Base-by-base conservation (phyloP, 306 rosid species). In the Vigna radiata region DNA sequence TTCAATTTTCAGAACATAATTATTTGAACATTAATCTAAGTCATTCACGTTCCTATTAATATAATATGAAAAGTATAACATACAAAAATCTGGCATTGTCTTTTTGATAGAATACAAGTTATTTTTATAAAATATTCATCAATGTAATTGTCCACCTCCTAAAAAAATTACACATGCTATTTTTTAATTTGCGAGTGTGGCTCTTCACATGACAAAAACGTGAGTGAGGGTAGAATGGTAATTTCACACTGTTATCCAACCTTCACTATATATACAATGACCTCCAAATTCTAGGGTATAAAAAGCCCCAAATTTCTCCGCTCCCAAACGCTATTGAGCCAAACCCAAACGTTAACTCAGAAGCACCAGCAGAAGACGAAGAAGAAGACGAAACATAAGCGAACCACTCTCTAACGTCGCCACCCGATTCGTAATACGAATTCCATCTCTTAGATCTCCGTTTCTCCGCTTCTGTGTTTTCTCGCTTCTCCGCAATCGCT, bases 211-310 rank as follows among this genome's bases (percentile, higher is more conserved):
- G 56, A n/a, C 39, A 15, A 31, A 47, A 31, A 47, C 53, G 70
- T 50, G 53, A 29, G 3, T 0, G 27, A 79, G 95, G 89, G 75
- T 8, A 83, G 0, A 50, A 14, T 0, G 1, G 89, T 88, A 81
- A 77, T 83, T 86, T 5, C 12, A 1, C 1, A 3, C 0, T 2
- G 4, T 5, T 62, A 44, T 65, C 76, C 74, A 48, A 74, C 59
- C 83, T 76, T 76, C 87, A 8, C 91, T 90, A 93, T 91, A 93
- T 89, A 89, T 85, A 88, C 76, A 91, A 48, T 29, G 78, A 63
- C 55, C 96, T 87, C 86, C 93, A 79, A 79, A 89, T 80, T 79
- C 85, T 86, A 87, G 92, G 90, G 92, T 93, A 91, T 91, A 93
- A 82, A 82, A 88, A 10, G 75, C 92, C 92, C 97, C 89, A 89